Evolutionary conservation across 164 flowering plant genomes (phyloP), one percentile per base, ranked within the genome.

Genomic region (Chloranthus sessilifolius): DNA sequence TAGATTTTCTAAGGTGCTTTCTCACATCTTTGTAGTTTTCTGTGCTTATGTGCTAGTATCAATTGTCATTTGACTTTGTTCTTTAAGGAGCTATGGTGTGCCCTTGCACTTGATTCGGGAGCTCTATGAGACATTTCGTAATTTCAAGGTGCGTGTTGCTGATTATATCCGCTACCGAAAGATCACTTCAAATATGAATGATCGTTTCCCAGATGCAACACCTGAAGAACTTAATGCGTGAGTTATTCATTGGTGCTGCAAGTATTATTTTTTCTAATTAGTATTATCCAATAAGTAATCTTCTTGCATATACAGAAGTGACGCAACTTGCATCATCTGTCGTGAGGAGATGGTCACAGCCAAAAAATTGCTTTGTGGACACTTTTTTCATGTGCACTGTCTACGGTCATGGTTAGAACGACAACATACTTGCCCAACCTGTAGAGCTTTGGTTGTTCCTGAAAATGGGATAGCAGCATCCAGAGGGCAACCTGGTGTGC

Each of bases 311-410:
- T 65, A 65, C 86, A 94, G 97, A 73, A 80, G 83, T 71, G 99
- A 94, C 64, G 89, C 95, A 31, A 94, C 96, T 45, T 94, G 99
- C 75, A 94, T 94, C 51, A 94, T 94, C 60, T 94, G 99, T 56
- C 97, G 96, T 33, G 99, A 94, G 74, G 99, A 94, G 81, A 94
- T 94, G 99, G 80, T 79, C 7, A 80, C 82, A 5, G 99, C 99
- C 23, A 94, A 94, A 63, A 94, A 83, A 64, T 74, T 94, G 50
- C 49, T 75, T 5, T 94, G 99, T 69, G 97, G 99, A 25, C 99
- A 94, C 71, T 78, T 89, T 60, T 94, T 94, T 59, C 99, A 94
- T 70, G 92, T 89, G 36, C 95, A 89, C 54, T 94, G 99, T 63
- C 82, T 94, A 5, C 87, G 99, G 11, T 94, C 99, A 29, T 94